Evolutionary conservation across 306 rosid species (phyloP).

Genomic region (Myrica gale): DNA sequence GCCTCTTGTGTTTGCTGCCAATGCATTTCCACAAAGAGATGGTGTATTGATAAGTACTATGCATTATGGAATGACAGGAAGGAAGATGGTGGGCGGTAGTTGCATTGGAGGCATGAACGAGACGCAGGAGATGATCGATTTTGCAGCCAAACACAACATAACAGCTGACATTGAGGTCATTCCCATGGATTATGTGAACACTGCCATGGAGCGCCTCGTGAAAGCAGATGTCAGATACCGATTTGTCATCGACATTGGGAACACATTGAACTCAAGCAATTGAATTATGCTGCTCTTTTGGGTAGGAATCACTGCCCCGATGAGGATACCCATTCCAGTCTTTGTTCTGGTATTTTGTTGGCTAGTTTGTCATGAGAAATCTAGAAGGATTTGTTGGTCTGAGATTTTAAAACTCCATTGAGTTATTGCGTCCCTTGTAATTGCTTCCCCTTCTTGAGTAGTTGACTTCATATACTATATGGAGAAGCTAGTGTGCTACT

Average conservation of each 20-base stretch:
- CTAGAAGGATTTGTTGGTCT: too few relatives aligned
- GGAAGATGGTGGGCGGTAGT: slow-evolving; percentile 46
- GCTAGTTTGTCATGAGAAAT: too few relatives aligned
- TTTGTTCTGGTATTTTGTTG: too few relatives aligned
- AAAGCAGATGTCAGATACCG: slow-evolving; percentile 36
- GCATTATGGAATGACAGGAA: slow-evolving; percentile 26
- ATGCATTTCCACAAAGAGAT: too few relatives aligned
- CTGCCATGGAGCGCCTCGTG: slow-evolving; percentile 32
- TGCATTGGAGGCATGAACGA: slow-evolving; percentile 53
- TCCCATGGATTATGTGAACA: slow-evolving; percentile 34
- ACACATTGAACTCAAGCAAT: slow-evolving; percentile 27
- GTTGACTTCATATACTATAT: too few relatives aligned
- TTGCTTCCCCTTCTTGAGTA: too few relatives aligned
- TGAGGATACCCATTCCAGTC: too few relatives aligned
- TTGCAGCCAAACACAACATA: slow-evolving; percentile 29
- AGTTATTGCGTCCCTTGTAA: too few relatives aligned
- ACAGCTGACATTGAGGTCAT: slow-evolving; percentile 34
- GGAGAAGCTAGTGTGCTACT: too few relatives aligned
- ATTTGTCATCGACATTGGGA: slow-evolving; percentile 50
- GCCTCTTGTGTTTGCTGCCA: too few relatives aligned
- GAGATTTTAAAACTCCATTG: too few relatives aligned
- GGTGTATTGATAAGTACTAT: neutral
- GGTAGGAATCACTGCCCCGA: too few relatives aligned
- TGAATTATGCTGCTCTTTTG: neutral
- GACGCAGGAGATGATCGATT: slow-evolving; percentile 48